Evolutionary conservation across 192 early-diverging fungal genomes (phyloP), one percentile per base, ranked within the genome.

Genomic region (Coemansia sp.): DNA sequence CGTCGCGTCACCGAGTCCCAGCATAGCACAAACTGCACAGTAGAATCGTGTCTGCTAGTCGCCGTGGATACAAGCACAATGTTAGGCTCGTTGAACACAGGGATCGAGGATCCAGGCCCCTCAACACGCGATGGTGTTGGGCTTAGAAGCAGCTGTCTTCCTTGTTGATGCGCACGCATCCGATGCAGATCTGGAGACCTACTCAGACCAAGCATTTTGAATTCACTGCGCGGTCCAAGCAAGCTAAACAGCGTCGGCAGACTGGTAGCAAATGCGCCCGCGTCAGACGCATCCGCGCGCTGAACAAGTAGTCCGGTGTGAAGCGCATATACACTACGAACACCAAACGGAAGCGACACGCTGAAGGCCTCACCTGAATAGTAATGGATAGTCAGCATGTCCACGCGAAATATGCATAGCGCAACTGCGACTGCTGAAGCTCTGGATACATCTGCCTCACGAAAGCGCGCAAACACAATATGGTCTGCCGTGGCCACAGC

Each of bases 211-310:
- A 81, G 66, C 73, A 81, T 72, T 42, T 64, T 82, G 29, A 82
- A 82, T 57, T 82, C 75, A 51, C 71, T 57, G 10, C 67, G 74
- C 8, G 75, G 71, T 1, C 75, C 64, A 7, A 71, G 67, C 55
- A 82, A 39, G 54, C 80, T 77, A 63, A 82, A 82, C 39, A 77
- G 61, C 19, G 63, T 71, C 5, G 75, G 75, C 27, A 77, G 36
- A 24, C 50, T 64, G n/a, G 59, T 29, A 2, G 64, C 50, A 65
- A 73, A 67, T 30, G 52, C 11, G 31, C 62, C 61, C 25, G 22
- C 30, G 14, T 72, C 68, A 2, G 65, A 6, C 10, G 60, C 24
- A 19, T 66, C 71, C n/a, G 70, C 58, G 3, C 78, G 64, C 66
- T 82, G 80, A 21, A 82, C 66, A 23, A 82, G 56, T 17, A 82